Percentiles rank a stretch among this genome's conserved stretches.
Conservation (phyloP, 202 grass and related monocot species). For the Brachypodium distachyon region DNA sequence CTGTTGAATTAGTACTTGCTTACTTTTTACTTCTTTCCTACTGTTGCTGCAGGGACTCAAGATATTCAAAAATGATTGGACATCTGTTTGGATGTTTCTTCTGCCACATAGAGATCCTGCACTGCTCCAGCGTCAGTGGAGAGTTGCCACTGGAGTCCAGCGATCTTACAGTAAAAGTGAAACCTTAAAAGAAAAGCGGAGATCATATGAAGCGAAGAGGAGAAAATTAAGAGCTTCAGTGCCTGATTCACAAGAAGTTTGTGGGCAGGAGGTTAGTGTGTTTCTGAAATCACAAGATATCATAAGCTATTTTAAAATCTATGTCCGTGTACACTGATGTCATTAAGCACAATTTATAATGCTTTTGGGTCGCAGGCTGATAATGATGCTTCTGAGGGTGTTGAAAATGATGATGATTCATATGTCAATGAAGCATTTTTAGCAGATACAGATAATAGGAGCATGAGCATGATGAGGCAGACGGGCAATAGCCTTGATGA, state of each 20-base stretch:
- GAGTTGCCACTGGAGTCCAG: conserved; percentile 69
- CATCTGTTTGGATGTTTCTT: conserved; percentile 66
- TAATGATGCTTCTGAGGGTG: conserved; percentile 42
- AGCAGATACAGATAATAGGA: conserved; percentile 52
- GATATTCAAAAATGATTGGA: conserved; percentile 86
- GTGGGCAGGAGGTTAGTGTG: conserved; percentile 55
- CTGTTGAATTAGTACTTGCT: neutral
- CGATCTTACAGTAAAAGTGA: conserved; percentile 83
- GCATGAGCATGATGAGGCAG: conserved; percentile 16
- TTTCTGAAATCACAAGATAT: neutral
- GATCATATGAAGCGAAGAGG: conserved; percentile 73
- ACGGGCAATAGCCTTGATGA: conserved; percentile 17
- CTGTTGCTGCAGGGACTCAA: conserved; percentile 60
- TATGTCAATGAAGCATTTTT: conserved; percentile 99
- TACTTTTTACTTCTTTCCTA: neutral
- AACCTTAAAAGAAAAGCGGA: conserved; percentile 48
- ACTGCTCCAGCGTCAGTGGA: conserved; percentile 73
- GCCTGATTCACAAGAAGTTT: conserved; percentile 15
- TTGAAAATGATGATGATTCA: conserved; percentile 74
- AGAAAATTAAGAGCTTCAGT: conserved; percentile 55
- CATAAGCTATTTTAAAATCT: conserved; percentile 12
- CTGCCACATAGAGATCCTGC: conserved; percentile 78
- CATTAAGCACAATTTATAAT: neutral
- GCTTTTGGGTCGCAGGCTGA: conserved; percentile 42
- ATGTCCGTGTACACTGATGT: conserved; percentile 11